Evolutionary conservation across 78 protist species (phyloP), one percentile per base, ranked within the genome.

Genomic region (Emiliania huxleyi): DNA sequence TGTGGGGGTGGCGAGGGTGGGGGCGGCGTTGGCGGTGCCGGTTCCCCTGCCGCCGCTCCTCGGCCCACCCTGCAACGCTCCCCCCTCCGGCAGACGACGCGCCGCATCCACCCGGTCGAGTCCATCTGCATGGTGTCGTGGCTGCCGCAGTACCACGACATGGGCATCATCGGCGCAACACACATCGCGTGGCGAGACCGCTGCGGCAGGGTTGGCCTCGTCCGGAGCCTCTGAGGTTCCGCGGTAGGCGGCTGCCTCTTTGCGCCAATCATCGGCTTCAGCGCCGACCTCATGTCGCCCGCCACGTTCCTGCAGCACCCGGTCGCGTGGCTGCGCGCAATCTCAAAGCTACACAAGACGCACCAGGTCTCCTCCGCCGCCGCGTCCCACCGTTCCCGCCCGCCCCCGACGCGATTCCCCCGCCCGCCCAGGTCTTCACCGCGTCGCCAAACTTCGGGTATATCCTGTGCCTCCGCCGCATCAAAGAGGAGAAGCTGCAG

Each of bases 101-200:
- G 62, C 15, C 29, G 29, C 62, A 15, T 52, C 15, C 29, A 52
- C 29, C 62, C 62, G 15, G 62, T 15, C 8, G 37, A 62, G n/a
- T 5, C 8, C 75, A 18, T 26, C 23, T 1, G 26, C 37, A 25
- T 46, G 37, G 90, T 84, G 19, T 46, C 55, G 69, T 84, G 90
- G 90, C 40, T 84, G 62, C 90, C 90, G 43, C 90, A 46, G 52
- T 84, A 84, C 38, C 90, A 84, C 90, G 90, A 84, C 90, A 84
- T 84, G 90, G 90, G 85, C 48, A 11, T 40, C 15, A 75, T 75
- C 85, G 85, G n/a, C n/a, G n/a, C n/a, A n/a, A n/a, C n/a, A n/a
- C n/a, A n/a, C n/a, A n/a, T n/a, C n/a, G n/a, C n/a, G n/a, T n/a
- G n/a, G n/a, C n/a, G n/a, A n/a, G n/a, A n/a, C n/a, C n/a, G n/a